Evolutionary conservation across 1,284 basidiomycete genomes (phyloP).

Genomic region (Ustilago cynodontis): DNA sequence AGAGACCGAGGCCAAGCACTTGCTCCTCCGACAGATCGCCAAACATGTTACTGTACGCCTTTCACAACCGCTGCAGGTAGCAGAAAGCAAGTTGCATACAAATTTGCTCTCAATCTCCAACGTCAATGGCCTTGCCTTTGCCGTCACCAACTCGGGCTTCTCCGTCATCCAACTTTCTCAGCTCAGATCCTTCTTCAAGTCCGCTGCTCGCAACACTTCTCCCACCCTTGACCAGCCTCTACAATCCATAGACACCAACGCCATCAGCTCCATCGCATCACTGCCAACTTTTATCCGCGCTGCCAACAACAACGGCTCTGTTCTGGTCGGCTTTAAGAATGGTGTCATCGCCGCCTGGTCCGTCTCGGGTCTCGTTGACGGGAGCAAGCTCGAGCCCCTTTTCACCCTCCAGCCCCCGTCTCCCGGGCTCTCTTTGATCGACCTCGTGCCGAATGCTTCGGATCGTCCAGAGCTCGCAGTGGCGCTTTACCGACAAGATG

Average conservation of each 20-base stretch:
- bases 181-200: constrained; percentile 46
- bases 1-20: constrained; percentile 72
- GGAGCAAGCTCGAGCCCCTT: constrained; percentile 33
- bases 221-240: constrained; percentile 33
- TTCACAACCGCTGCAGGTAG: constrained; percentile 55
- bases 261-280: constrained; percentile 28
- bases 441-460: constrained; percentile 72
- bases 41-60: constrained; percentile 64
- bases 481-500: constrained; percentile 67
- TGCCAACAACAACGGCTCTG: constrained; percentile 36
- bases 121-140: constrained; percentile 69
- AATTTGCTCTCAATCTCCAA: constrained; percentile 71
- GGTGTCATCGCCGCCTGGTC: constrained; percentile 57
- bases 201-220: constrained; percentile 43
- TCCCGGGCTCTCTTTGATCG: constrained; percentile 40
- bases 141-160: constrained; percentile 70
- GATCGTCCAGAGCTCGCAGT: constrained; percentile 69
- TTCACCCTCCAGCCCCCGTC: constrained; percentile 49
- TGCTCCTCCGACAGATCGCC: constrained; percentile 60
- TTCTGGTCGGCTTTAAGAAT: constrained; percentile 54
- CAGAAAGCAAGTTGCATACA: constrained; percentile 40
- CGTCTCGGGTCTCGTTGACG: constrained; percentile 30
- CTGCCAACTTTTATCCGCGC: constrained; percentile 48
- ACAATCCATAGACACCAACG: constrained; percentile 34
- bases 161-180: constrained; percentile 62